Evolutionary conservation across 352 stramenopile genomes (phyloP).

Genomic region (Phytophthora parvispora): DNA sequence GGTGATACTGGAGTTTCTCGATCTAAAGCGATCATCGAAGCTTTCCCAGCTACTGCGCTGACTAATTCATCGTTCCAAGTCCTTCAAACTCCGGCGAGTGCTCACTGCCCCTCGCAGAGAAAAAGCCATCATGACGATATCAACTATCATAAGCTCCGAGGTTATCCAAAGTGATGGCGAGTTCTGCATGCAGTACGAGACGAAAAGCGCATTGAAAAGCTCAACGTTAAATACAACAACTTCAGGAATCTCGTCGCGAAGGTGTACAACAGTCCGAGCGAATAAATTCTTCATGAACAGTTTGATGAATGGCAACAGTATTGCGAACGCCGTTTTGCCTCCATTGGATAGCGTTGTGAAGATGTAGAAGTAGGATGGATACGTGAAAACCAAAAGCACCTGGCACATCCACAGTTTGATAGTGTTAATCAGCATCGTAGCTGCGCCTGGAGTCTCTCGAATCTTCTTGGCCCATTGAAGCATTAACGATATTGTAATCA

Average conservation of each 20-base stretch:
- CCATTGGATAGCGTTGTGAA: conserved; percentile 18
- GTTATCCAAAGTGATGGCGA: conserved; percentile 21
- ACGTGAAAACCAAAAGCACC: conserved; percentile 18
- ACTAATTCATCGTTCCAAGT: not conserved
- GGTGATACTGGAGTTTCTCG: not conserved
- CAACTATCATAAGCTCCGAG: conserved; percentile 10
- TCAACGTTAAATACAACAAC: conserved; percentile 15
- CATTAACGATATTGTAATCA: not conserved
- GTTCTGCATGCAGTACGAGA: conserved; percentile 30
- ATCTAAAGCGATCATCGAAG: not conserved
- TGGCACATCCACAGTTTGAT: conserved; percentile 2
- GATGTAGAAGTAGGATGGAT: conserved; percentile 28
- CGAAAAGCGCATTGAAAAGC: conserved; percentile 29
- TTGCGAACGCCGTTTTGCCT: not conserved
- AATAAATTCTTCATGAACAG: conserved; percentile 12
- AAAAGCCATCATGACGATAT: not conserved
- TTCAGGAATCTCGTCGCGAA: conserved; percentile 16
- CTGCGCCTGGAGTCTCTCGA: not conserved
- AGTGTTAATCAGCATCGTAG: not conserved
- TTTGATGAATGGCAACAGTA: not conserved
- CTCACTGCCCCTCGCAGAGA: not conserved
- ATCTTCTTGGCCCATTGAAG: not conserved
- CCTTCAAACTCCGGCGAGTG: not conserved
- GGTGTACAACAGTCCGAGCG: not conserved
- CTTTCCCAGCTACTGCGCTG: not conserved